Conservation (phyloP, 1,284 basidiomycete species). For the Kwoniella shivajii region DNA sequence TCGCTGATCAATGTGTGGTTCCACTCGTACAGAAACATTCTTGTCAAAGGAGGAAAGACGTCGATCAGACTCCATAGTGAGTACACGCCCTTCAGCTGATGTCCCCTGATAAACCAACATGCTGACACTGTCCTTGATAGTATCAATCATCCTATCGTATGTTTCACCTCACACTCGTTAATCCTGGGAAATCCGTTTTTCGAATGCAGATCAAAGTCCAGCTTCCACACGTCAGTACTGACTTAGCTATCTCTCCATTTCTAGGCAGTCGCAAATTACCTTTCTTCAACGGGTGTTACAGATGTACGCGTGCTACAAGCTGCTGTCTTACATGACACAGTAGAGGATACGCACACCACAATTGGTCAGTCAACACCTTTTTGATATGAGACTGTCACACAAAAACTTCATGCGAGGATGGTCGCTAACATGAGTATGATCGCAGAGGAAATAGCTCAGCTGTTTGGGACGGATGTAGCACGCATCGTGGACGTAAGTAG, state of each 20-base stretch:
- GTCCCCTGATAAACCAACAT: neutral
- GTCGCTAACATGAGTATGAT: neutral
- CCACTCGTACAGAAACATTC: slow-evolving; percentile 44
- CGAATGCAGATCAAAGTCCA: too few species aligned
- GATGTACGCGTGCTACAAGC: slow-evolving; percentile 51
- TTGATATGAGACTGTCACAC: neutral
- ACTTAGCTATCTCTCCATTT: neutral
- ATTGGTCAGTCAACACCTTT: slow-evolving; percentile 29
- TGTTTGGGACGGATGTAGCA: slow-evolving; percentile 51
- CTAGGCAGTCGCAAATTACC: slow-evolving; percentile 50
- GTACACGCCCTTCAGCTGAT: slow-evolving; percentile 3
- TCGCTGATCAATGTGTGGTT: neutral
- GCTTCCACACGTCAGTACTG: too few species aligned
- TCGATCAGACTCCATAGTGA: slow-evolving; percentile 53
- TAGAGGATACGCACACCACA: slow-evolving; percentile 55
- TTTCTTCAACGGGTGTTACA: slow-evolving; percentile 48
- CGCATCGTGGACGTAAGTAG: slow-evolving; percentile 47
- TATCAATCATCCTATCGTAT: slow-evolving; percentile 52
- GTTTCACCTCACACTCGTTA: neutral
- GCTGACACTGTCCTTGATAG: slow-evolving; percentile 10
- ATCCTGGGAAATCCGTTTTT: too few species aligned
- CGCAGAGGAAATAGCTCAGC: slow-evolving; percentile 42
- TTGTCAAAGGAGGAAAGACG: slow-evolving; percentile 53
- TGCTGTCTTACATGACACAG: slow-evolving; percentile 55
- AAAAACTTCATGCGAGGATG: neutral